A percentile compares a stretch with the other conserved stretches of the same genome.
Conservation (phyloP, 2,329 filamentous ascomycete genomes). For the Exserohilum rostratum region DNA sequence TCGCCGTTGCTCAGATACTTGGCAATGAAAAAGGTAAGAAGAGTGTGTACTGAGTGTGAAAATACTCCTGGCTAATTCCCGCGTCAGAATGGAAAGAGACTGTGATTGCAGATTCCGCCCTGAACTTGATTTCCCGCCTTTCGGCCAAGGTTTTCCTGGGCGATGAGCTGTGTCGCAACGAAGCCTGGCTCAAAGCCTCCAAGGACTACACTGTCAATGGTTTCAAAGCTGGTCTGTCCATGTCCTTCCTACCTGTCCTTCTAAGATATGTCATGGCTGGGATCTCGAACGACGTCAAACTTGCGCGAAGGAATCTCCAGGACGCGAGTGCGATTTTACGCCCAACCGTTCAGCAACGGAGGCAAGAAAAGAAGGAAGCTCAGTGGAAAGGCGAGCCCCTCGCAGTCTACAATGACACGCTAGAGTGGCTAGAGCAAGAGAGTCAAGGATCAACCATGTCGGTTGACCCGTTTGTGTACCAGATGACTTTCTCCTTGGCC, state of each 20-base stretch:
- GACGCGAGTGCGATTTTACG: no score
- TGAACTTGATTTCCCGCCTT: not conserved
- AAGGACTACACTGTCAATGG: conserved; percentile 37
- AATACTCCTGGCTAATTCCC: no score
- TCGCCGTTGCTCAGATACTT: no score
- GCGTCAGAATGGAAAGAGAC: conserved; percentile 4
- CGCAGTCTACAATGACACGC: not conserved
- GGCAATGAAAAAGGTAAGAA: no score
- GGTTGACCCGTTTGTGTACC: not conserved
- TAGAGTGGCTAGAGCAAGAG: not conserved
- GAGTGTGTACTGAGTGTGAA: no score
- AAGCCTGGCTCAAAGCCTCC: conserved; percentile 47
- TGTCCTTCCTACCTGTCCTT: not conserved
- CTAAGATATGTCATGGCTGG: not conserved
- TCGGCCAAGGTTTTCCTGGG: conserved; percentile 42
- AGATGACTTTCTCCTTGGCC: not conserved
- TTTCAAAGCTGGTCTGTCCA: not conserved
- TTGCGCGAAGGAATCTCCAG: no score
- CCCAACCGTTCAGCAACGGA: no score
- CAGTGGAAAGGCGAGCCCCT: not conserved
- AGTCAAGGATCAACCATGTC: not conserved
- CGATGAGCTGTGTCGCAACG: conserved; percentile 44
- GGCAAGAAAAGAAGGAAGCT: not conserved
- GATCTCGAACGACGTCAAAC: not conserved
- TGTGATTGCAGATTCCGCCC: not conserved